Evolutionary conservation across 345 rosid species (phyloP).

Genomic region (Firmiana major): DNA sequence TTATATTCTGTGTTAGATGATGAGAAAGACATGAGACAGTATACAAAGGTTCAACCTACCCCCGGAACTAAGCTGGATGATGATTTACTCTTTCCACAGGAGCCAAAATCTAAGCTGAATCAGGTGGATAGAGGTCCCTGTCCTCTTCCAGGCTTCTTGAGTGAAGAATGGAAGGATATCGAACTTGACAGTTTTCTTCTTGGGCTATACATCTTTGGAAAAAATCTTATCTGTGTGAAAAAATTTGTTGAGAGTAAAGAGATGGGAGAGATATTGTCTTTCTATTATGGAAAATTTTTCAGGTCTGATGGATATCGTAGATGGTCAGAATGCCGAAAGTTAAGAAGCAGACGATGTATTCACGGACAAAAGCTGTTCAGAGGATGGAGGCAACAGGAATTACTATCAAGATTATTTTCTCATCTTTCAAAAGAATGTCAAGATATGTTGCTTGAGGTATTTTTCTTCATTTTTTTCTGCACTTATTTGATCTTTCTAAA

Average conservation of each 20-base stretch:
- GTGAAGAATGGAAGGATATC: conserved; percentile 41
- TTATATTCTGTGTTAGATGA: neutral
- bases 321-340: conserved; percentile 67
- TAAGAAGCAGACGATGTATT: conserved; percentile 42
- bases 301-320: conserved; percentile 45
- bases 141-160: conserved; percentile 52
- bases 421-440: conserved; percentile 46
- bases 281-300: conserved; percentile 45
- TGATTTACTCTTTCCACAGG: conserved; percentile 30
- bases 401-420: conserved; percentile 48
- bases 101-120: conserved; percentile 25
- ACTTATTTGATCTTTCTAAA: neutral
- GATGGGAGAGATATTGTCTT: conserved; percentile 60
- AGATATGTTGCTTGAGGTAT: conserved; percentile 52
- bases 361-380: conserved; percentile 58
- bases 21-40: neutral
- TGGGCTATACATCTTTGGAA: conserved; percentile 68
- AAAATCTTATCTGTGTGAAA: conserved; percentile 51
- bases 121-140: conserved; percentile 28
- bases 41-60: conserved; percentile 7
- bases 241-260: conserved; percentile 50
- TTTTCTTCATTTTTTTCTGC: neutral
- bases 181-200: conserved; percentile 61
- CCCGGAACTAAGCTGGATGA: conserved; percentile 24
- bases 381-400: conserved; percentile 68